Base-by-base conservation (phyloP, 208 protist species). In the Tritrichomonas musculus region DNA sequence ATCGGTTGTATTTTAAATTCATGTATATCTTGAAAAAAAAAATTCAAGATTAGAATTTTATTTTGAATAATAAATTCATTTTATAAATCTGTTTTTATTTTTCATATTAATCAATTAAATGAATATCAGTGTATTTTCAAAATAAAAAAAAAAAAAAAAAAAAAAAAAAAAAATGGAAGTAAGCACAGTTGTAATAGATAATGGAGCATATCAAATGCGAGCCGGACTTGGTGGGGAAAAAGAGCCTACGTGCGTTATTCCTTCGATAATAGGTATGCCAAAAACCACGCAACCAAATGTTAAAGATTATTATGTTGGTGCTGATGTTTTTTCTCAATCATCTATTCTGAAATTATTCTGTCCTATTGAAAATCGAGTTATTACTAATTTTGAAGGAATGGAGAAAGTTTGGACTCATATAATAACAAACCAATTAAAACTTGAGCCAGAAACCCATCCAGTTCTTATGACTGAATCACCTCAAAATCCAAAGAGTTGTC, bases 391-490 rank as follows among this genome's bases (percentile, higher is more conserved):
- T 57, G 82, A 92, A 33, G 82, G 69, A 27, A 92, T 92, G 47
- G 82, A 92, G 47, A 30, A 64, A 69, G 4, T 92, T 47, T 92
- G 82, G 82, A 33, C 64, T 66, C 82, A 92, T 66, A 92, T 92
- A 8, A 69, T 92, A 17, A 44, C 44, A 33, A 92, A 66, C 36
- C 50, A 92, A 47, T n/a, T 92, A 66, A 66, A 50, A 39, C 22
- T 92, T 8, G 69, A 92, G 1, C 41, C 82, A 64, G 30, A 64
- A 64, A 53, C 64, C 5, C 82, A 92, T 41, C 55, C 82, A 47
- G 22, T 92, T 66, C 47, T 92, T 30, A 69, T 92, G 82, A 92
- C 53, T 27, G 82, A 92, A 57, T 69, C 49, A 41, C 82, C 82
- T 33, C 33, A 69, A 8, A 92, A 66, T 41, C 33, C 82, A 64